Conservation (phyloP, 2,329 filamentous ascomycete genomes). For the Penicillium palitans region DNA sequence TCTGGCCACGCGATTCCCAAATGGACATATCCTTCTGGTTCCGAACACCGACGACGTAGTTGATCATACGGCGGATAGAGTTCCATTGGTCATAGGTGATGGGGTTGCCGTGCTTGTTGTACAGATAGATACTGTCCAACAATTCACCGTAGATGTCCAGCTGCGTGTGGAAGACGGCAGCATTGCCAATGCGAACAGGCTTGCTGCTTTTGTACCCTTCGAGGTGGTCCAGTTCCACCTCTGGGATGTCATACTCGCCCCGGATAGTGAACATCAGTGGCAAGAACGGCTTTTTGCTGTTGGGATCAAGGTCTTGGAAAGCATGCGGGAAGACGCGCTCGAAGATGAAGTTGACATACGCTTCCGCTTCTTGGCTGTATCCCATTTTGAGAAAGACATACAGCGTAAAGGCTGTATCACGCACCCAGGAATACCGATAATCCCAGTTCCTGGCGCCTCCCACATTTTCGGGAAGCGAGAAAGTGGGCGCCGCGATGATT, state of each 20-base stretch:
- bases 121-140: constrained; percentile 74
- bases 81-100: constrained; percentile 76
- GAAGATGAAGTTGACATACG: constrained; percentile 77
- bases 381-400: constrained; percentile 75
- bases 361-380: constrained; percentile 72
- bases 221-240: constrained; percentile 67
- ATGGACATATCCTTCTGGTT: constrained; percentile 75
- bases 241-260: constrained; percentile 72
- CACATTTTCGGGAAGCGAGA: constrained; percentile 73
- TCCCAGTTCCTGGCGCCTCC: constrained; percentile 61
- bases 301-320: constrained; percentile 58
- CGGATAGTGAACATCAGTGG: constrained; percentile 82
- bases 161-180: constrained; percentile 72
- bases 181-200: constrained; percentile 75
- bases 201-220: constrained; percentile 70
- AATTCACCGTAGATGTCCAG: constrained; percentile 79
- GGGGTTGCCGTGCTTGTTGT: constrained; percentile 77
- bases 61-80: constrained; percentile 65
- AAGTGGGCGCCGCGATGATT: constrained; percentile 74
- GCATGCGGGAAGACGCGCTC: constrained; percentile 57
- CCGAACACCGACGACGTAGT: constrained; percentile 69
- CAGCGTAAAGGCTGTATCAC: constrained; percentile 75
- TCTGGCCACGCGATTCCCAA: constrained; percentile 75
- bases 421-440: constrained; percentile 67
- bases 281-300: constrained; percentile 55